Evolutionary conservation across 495 filamentous ascomycete species (phyloP).

Genomic region (Cercophora newfieldiana): DNA sequence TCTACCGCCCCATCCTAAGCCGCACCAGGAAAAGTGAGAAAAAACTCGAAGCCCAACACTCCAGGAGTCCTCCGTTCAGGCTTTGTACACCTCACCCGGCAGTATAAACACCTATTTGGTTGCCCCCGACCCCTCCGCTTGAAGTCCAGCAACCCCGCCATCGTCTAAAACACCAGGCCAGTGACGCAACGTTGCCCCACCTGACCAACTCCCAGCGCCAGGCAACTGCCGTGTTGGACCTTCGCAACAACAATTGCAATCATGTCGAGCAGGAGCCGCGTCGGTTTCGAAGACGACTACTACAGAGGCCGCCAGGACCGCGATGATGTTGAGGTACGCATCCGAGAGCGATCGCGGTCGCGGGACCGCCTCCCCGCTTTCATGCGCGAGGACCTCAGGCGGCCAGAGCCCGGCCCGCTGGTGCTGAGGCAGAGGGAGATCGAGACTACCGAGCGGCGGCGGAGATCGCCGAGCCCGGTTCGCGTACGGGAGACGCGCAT

Average conservation of each 20-base stretch:
- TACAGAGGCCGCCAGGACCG: conserved; percentile 39
- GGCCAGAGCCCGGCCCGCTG: conserved; percentile 39
- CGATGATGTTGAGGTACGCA: conserved; percentile 37
- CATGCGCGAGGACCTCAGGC: conserved; percentile 40
- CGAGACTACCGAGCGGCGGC: conserved; percentile 43
- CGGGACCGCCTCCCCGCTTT: conserved; percentile 43
- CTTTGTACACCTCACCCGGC: neutral
- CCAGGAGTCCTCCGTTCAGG: neutral
- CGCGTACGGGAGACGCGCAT: conserved; percentile 36
- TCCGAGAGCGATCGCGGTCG: conserved; percentile 38
- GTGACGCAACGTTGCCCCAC: conserved; percentile 17
- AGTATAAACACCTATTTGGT: neutral
- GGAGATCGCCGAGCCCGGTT: conserved; percentile 47
- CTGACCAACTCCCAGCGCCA: conserved; percentile 5
- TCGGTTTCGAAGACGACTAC: conserved; percentile 48
- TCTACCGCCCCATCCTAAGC: neutral
- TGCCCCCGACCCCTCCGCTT: neutral
- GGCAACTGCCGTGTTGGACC: neutral
- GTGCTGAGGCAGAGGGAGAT: conserved; percentile 48
- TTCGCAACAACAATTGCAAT: conserved; percentile 12
- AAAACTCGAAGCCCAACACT: neutral
- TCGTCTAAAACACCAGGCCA: neutral
- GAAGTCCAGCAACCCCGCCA: conserved; percentile 4
- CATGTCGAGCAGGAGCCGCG: conserved; percentile 36
- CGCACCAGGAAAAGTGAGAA: conserved; percentile 1